Evolutionary conservation across 2,329 filamentous ascomycete species (phyloP), one percentile per base, ranked within the genome.

Genomic region (Hymenoscyphus linearis): DNA sequence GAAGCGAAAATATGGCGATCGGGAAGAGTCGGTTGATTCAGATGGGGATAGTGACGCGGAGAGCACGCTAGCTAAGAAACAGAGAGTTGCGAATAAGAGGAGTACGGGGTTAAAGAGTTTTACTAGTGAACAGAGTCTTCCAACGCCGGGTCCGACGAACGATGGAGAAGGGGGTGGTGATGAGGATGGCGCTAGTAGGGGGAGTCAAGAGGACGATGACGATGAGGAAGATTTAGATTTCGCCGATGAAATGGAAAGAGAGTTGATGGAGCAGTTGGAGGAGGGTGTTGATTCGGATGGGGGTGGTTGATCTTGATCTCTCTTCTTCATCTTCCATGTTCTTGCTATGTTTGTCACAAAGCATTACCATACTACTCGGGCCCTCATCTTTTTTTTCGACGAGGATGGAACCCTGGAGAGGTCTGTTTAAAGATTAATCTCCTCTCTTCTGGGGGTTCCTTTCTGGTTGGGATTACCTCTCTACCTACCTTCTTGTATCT

Each of bases 171-270:
- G 72, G 16, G 77, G 77, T 37, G 74, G 78, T 26, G 71, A 69
- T 18, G 58, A 25, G n/a, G 55, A 57, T 9, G 72, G 66, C 26
- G 40, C 40, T 16, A 22, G 14, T 22, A 47, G 67, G 67, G 13
- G 72, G 74, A 31, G 75, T 53, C 16, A 71, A 2, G 75, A 75
- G 26, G 60, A 72, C n/a, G 71, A 73, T 47, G 72, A 72, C 7
- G 73, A 73, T n/a, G 78, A 78, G 50, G 74, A 78, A 57, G 78
- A 80, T 52, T 74, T 78, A 57, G 79, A 80, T 25, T 52, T 56
- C 52, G 81, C 83, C 10, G 81, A 82, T 59, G 79, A 86, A 67
- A 73, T 87, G 56, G 86, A 87, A 72, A 82, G 83, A n/a, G 76
- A 77, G 60, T 65, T 80, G 62, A 76, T 76, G 63, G 77, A 75